Evolutionary conservation across 2,329 filamentous ascomycete genomes (phyloP).

Genomic region (Tolypocladium cylindrosporum): DNA sequence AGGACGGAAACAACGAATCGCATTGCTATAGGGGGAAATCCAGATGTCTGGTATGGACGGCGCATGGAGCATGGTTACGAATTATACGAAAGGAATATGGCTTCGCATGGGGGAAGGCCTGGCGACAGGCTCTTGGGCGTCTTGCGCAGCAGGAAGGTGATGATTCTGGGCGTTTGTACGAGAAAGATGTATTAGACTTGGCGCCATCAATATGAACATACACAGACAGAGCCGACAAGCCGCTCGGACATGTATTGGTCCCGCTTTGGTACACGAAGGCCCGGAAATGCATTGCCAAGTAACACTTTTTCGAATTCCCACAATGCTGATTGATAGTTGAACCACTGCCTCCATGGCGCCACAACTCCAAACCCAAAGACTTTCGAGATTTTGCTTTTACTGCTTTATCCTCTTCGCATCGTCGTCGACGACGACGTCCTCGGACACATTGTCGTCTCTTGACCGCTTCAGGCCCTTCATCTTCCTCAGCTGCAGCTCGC

Average conservation of each 20-base stretch:
- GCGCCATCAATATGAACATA: neutral
- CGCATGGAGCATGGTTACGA: neutral
- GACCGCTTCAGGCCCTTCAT: conserved; percentile 97
- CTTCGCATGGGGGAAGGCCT: neutral
- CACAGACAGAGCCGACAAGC: neutral
- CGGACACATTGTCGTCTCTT: conserved; percentile 47
- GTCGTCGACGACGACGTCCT: conserved; percentile 28
- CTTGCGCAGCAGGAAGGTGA: neutral
- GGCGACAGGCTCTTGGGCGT: neutral
- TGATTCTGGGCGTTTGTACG: neutral
- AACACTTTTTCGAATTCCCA: neutral
- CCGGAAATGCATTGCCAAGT: neutral
- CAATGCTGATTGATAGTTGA: neutral
- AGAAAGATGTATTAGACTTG: neutral
- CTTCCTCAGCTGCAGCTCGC: conserved; percentile 85
- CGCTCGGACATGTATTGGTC: neutral
- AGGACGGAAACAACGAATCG: neutral
- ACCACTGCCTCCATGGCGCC: neutral
- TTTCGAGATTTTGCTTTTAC: conserved; percentile 6
- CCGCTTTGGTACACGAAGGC: neutral
- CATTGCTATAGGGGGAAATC: neutral
- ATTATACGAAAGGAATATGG: neutral
- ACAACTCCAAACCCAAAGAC: conserved; percentile 13
- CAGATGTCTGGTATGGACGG: neutral
- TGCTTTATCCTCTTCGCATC: conserved; percentile 27